Percentiles rank a stretch among this genome's conserved stretches.
phyloP scores from a whole-genome alignment of 176 grass and related monocot species.

The Olyra latifolia region DNA sequence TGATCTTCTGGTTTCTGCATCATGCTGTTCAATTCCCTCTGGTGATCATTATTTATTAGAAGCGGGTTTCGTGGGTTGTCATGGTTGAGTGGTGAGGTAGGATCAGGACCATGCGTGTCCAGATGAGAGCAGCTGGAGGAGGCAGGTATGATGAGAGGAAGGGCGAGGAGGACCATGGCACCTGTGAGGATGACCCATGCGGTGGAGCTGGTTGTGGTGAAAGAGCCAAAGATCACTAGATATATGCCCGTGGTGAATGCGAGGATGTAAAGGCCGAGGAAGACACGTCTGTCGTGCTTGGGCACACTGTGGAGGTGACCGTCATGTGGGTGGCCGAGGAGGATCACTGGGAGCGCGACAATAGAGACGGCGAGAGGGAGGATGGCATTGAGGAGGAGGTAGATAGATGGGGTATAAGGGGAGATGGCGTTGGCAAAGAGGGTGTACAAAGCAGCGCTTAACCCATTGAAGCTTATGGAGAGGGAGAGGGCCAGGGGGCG shows the following conservation, averaged over 20 bases:
- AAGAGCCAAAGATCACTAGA: slow-evolving; percentile 63
- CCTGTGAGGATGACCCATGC: slow-evolving; percentile 59
- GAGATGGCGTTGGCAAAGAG: slow-evolving; percentile 47
- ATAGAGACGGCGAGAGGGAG: slow-evolving; percentile 52
- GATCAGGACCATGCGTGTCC: slow-evolving; percentile 28
- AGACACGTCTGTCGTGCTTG: slow-evolving; percentile 48
- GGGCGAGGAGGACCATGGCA: slow-evolving; percentile 62
- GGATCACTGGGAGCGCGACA: slow-evolving; percentile 56
- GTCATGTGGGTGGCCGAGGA: slow-evolving; percentile 49
- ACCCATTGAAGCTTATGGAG: slow-evolving; percentile 89
- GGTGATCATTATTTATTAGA: background rate
- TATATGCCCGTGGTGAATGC: slow-evolving; percentile 80
- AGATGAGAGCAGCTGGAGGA: slow-evolving; percentile 33
- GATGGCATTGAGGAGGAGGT: slow-evolving; percentile 69
- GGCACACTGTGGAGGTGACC: slow-evolving; percentile 34
- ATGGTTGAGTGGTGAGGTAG: background rate
- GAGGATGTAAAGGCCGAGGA: slow-evolving; percentile 69
- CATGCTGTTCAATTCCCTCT: background rate
- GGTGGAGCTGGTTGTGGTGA: slow-evolving; percentile 36
- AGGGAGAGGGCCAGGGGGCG: slow-evolving; percentile 84
- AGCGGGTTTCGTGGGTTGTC: slow-evolving; percentile 38
- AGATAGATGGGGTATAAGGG: slow-evolving; percentile 49
- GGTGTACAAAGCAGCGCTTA: slow-evolving; percentile 74
- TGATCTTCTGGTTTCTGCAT: slow-evolving; percentile 9
- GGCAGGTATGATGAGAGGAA: slow-evolving; percentile 64